phyloP scores from a whole-genome alignment of 2,329 filamentous ascomycete species.

The Paecilomyces formosus region DNA sequence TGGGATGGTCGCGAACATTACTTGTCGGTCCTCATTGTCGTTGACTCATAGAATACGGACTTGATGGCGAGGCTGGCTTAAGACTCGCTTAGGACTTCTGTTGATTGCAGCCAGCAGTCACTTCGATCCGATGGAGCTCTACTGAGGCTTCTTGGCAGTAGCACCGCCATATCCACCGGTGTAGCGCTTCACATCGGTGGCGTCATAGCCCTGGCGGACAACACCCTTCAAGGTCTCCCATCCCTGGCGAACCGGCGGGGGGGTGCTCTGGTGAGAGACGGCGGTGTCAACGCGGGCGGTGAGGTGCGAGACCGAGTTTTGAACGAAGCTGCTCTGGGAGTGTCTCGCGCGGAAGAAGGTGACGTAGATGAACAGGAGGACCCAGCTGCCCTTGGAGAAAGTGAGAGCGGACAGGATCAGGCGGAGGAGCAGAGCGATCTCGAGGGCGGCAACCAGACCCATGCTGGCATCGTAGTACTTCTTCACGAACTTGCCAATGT shows the following conservation, averaged over 20 bases:
- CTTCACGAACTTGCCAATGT: conserved; percentile 91
- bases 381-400: conserved; percentile 87
- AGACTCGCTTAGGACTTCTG: neutral
- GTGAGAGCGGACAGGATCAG: conserved; percentile 72
- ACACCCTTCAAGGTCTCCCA: conserved; percentile 75
- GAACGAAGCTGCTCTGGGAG: conserved; percentile 87
- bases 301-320: conserved; percentile 66
- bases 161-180: conserved; percentile 39
- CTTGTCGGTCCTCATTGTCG: neutral
- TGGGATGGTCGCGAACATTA: neutral
- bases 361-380: conserved; percentile 78
- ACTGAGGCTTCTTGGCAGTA: conserved; percentile 42
- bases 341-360: conserved; percentile 86
- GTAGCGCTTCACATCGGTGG: conserved; percentile 72
- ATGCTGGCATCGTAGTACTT: conserved; percentile 96
- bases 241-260: conserved; percentile 66
- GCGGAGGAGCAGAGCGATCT: conserved; percentile 81
- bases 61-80: neutral
- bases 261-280: conserved; percentile 78
- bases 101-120: neutral
- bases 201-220: conserved; percentile 66
- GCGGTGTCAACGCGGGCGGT: conserved; percentile 71
- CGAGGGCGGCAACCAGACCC: conserved; percentile 81
- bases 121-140: conserved; percentile 11
- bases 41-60: neutral